These are phyloP conservation scores for Sparassis latifolia DNA, from an alignment of 1,284 basidiomycete species.

Conservation along the genomic window DNA sequence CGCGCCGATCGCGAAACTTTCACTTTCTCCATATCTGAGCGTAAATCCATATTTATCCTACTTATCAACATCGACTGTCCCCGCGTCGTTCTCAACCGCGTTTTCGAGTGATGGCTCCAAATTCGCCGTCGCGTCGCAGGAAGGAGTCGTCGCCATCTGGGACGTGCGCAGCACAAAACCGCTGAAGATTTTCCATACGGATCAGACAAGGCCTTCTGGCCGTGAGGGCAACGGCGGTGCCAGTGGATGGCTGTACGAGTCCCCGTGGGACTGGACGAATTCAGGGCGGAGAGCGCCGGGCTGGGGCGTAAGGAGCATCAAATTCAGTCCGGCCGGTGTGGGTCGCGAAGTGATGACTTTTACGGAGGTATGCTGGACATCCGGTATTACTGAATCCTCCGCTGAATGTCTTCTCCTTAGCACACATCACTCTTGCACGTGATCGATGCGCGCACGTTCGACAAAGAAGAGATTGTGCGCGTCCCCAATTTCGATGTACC, in stretches of 20 bases:
- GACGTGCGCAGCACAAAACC: conserved; percentile 70
- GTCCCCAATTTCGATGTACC: conserved; percentile 40
- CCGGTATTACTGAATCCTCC: background rate
- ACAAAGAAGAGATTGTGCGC: conserved; percentile 62
- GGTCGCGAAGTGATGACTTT: conserved; percentile 71
- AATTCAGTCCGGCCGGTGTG: conserved; percentile 55
- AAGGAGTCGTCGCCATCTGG: conserved; percentile 78
- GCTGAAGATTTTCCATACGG: conserved; percentile 57
- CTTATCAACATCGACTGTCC: conserved; percentile 37
- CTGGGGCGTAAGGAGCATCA: conserved; percentile 73
- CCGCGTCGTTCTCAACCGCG: conserved; percentile 78
- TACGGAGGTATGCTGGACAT: conserved; percentile 58
- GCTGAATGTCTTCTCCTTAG: conserved; percentile 27
- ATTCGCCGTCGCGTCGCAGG: conserved; percentile 83
- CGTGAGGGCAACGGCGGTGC: conserved; percentile 34
- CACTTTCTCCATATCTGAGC: conserved; percentile 46
- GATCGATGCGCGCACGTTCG: conserved; percentile 76
- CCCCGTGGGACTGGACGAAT: conserved; percentile 61
- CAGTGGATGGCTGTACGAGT: conserved; percentile 53
- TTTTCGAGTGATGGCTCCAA: conserved; percentile 77
- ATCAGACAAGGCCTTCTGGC: conserved; percentile 35
- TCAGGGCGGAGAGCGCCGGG: conserved; percentile 51
- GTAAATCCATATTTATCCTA: conserved; percentile 17
- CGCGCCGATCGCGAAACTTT: conserved; percentile 47
- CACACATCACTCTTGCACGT: conserved; percentile 73